Evolutionary conservation across 2,329 filamentous ascomycete species (phyloP).

Genomic region (Amylocarpus encephaloides): DNA sequence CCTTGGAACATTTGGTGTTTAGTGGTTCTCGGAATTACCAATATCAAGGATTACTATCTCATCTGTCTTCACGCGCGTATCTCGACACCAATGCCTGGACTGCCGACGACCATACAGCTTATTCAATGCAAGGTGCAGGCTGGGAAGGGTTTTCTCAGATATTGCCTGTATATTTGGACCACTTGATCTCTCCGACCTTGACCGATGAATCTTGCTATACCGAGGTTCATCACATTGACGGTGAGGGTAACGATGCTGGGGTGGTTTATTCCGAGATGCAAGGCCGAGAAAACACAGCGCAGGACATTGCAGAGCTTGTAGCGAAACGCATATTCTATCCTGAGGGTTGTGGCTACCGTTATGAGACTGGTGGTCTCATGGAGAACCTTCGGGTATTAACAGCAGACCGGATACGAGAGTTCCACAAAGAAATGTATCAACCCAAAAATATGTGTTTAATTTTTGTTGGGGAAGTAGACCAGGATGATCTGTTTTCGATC

Average conservation of each 20-base stretch:
- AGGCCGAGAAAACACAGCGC: constrained; percentile 77
- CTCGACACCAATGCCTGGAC: constrained; percentile 97
- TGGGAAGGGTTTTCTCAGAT: constrained; percentile 50
- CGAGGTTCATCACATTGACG: constrained; percentile 94
- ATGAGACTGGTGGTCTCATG: constrained; percentile 98
- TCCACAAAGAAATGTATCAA: constrained; percentile 96
- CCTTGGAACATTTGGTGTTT: constrained; percentile 75
- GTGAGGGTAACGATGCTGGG: constrained; percentile 87
- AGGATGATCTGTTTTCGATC: constrained; percentile 70
- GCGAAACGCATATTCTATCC: constrained; percentile 79
- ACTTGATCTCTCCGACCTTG: constrained; percentile 83
- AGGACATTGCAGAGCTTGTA: constrained; percentile 80
- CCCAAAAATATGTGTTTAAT: constrained; percentile 90
- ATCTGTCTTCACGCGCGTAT: constrained; percentile 87
- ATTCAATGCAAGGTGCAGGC: constrained; percentile 46
- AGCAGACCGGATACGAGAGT: constrained; percentile 84
- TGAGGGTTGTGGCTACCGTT: constrained; percentile 84
- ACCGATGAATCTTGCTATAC: constrained; percentile 92
- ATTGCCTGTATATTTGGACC: constrained; percentile 89
- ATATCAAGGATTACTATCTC: constrained; percentile 93
- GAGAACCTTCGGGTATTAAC: constrained; percentile 81
- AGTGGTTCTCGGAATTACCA: constrained; percentile 91
- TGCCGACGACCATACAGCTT: constrained; percentile 90
- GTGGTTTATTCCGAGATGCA: constrained; percentile 99
- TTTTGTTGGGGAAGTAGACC: constrained; percentile 86